These are phyloP conservation scores for Carex cristatella DNA, from an alignment of 176 grass and related monocot species.

Conservation along the genomic window DNA sequence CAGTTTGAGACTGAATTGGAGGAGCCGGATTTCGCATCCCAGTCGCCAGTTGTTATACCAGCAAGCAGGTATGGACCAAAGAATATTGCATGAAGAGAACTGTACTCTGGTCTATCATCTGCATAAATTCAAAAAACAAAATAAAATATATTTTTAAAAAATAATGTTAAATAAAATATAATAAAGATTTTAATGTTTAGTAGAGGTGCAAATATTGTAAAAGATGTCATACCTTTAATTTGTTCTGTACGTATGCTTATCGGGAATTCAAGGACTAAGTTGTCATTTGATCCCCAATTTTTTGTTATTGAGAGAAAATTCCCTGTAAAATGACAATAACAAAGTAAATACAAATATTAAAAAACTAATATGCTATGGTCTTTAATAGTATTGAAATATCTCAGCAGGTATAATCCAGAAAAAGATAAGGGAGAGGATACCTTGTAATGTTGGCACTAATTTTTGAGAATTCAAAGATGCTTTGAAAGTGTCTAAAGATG, in stretches of 20 bases:
- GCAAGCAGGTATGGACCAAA: constrained; percentile 87
- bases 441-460: constrained; percentile 43
- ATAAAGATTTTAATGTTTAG: background rate
- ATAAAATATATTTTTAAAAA: no score
- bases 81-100: constrained; percentile 61
- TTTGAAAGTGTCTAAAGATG: constrained; percentile 43
- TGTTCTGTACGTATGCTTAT: constrained; percentile 58
- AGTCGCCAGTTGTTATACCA: constrained; percentile 65
- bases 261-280: constrained; percentile 42
- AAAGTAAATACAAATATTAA: background rate
- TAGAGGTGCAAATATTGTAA: background rate
- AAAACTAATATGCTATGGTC: background rate
- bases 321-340: constrained; percentile 34
- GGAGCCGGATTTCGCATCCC: constrained; percentile 48
- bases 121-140: constrained; percentile 19
- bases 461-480: constrained; percentile 53
- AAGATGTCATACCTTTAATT: constrained; percentile 58
- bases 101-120: constrained; percentile 71
- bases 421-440: constrained; percentile 31
- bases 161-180: background rate
- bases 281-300: constrained; percentile 58
- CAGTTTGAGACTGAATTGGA: constrained; percentile 44
- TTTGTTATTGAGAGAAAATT: constrained; percentile 54
- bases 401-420: background rate
- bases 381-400: background rate